A percentile compares a stretch with the other conserved stretches of the same genome.
Conservation (phyloP, 768 basidiomycete genomes). For the Rhizopogon roseolus region DNA sequence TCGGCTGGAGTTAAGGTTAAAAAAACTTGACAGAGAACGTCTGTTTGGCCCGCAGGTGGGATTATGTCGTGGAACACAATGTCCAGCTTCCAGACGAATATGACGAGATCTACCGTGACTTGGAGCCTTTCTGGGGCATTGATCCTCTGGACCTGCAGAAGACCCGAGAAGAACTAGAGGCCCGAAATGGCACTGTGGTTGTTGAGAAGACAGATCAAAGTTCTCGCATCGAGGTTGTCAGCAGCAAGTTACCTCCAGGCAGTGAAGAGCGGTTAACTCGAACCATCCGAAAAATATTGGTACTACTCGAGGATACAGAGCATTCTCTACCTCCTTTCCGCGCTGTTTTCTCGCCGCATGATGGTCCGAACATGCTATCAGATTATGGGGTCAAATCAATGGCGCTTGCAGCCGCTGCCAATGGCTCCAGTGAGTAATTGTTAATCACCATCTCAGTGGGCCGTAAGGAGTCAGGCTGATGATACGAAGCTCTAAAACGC, state of each 20-base stretch:
- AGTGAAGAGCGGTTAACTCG: background rate
- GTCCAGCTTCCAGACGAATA: constrained; percentile 43
- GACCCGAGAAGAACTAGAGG: constrained; percentile 18
- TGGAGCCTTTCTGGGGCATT: constrained; percentile 34
- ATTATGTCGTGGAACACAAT: constrained; percentile 33
- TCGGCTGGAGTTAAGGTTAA: background rate
- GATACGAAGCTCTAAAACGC: background rate
- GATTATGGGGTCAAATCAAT: background rate
- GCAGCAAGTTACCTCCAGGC: constrained; percentile 6
- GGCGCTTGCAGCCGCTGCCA: background rate
- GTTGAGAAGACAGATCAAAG: constrained; percentile 15
- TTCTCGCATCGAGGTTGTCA: constrained; percentile 10
- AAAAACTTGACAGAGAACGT: background rate
- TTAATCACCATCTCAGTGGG: background rate
- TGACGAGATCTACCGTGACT: constrained; percentile 36
- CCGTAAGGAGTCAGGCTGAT: background rate
- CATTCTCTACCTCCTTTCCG: constrained; percentile 26
- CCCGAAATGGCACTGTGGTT: constrained; percentile 8
- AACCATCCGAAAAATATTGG: constrained; percentile 11
- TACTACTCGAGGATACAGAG: constrained; percentile 22
- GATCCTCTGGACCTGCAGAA: constrained; percentile 20
- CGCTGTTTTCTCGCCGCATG: constrained; percentile 24
- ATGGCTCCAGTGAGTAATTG: background rate
- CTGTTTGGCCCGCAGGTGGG: constrained; percentile 28
- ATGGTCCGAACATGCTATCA: constrained; percentile 18